Evolutionary conservation across 1,284 basidiomycete genomes (phyloP).

Genomic region (Sporisorium iseilematis-ciliati): DNA sequence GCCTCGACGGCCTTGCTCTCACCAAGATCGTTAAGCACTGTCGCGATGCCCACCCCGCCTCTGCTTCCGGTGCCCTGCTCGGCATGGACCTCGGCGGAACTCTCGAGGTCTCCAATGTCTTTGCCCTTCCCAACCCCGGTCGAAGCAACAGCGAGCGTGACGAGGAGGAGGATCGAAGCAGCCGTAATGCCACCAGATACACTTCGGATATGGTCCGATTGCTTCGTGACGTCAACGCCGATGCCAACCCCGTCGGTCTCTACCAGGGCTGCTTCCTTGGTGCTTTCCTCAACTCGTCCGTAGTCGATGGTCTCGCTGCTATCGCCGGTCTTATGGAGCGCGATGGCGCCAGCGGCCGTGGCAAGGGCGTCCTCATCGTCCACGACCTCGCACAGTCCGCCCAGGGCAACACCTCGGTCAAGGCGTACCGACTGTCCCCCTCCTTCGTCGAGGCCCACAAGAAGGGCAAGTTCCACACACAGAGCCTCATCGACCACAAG

Average conservation of each 20-base stretch:
- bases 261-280: constrained; percentile 93
- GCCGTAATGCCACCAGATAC: constrained; percentile 73
- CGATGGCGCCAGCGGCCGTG: constrained; percentile 63
- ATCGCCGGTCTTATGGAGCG: constrained; percentile 66
- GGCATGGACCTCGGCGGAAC: constrained; percentile 67
- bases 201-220: constrained; percentile 87
- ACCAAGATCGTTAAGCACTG: constrained; percentile 70
- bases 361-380: constrained; percentile 67
- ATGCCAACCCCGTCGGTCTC: constrained; percentile 94
- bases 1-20: constrained; percentile 66
- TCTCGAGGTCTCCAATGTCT: constrained; percentile 67
- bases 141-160: constrained; percentile 55
- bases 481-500: constrained; percentile 83
- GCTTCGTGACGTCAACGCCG: constrained; percentile 89
- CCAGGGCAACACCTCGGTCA: constrained; percentile 88
- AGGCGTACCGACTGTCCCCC: constrained; percentile 87
- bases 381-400: constrained; percentile 71
- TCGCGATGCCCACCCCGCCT: constrained; percentile 65
- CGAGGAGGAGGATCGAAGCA: constrained; percentile 63
- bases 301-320: constrained; percentile 79
- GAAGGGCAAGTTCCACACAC: constrained; percentile 85
- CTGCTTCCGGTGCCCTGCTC: constrained; percentile 64
- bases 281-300: constrained; percentile 76
- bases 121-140: constrained; percentile 60
- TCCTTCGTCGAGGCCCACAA: constrained; percentile 88